These are phyloP conservation scores for Bassia scoparia DNA, from an alignment of 148 eudicot species.

Conservation along the genomic window DNA sequence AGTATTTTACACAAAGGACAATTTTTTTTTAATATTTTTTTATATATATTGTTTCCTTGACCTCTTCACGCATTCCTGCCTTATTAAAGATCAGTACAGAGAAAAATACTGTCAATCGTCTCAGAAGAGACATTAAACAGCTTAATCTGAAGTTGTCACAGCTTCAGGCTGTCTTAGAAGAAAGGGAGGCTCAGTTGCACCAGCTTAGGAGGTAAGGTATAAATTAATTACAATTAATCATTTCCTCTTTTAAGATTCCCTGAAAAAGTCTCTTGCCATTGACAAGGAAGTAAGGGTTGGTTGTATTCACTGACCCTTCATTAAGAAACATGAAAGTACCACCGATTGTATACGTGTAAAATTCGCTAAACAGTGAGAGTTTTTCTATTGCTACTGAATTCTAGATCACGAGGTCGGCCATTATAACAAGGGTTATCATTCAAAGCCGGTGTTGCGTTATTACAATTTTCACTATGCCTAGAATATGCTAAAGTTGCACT, in stretches of 20 bases:
- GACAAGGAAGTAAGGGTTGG: background rate
- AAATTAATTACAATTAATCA: background rate
- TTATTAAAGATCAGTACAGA: slow-evolving; percentile 84
- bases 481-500: no score
- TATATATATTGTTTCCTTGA: slow-evolving; percentile 52
- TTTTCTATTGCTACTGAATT: no score
- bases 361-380: no score
- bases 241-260: background rate
- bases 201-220: slow-evolving; percentile 53
- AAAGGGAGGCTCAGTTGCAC: slow-evolving; percentile 59
- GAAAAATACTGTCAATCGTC: slow-evolving; percentile 60
- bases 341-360: no score
- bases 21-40: no score
- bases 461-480: no score
- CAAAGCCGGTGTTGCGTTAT: no score
- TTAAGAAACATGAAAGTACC: no score
- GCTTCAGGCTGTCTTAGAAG: slow-evolving; percentile 76
- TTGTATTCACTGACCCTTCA: no score
- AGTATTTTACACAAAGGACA: no score
- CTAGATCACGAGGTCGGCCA: no score
- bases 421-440: no score
- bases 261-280: background rate
- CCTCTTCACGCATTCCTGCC: slow-evolving; percentile 77
- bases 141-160: slow-evolving; percentile 66
- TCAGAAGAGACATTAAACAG: slow-evolving; percentile 69